Base-by-base conservation (phyloP, 2,329 filamentous ascomycete genomes). In the Nemania sp. region DNA sequence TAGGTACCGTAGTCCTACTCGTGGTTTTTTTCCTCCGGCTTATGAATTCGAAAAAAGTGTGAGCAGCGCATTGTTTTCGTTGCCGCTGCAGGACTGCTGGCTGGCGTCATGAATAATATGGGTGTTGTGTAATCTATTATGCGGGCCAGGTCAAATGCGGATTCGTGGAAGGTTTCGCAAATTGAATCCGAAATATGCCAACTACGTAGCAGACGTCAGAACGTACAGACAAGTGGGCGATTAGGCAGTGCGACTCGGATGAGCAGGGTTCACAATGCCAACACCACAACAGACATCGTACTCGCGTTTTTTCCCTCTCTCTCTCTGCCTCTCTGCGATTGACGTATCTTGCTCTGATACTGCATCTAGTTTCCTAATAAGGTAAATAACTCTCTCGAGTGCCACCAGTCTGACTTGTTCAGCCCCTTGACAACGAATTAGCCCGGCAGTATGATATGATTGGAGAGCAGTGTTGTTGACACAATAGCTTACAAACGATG, bases 201-300 rank as follows among this genome's bases (percentile, higher is more conserved):
- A 41, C 31, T 28, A 23, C 31, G n/a, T n/a, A n/a, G 7, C 37
- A 22, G 11, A 11, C 33, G 26, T 3, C 23, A 37, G 23, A 23
- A 8, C 36, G 23, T 28, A 42, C 28, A 31, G 31, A 28, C 39
- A 9, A 41, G 26, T 14, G 39, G 19, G 22, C 22, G 28, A 36
- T 33, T 52, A 48, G 48, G 34, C 37, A 46, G 39, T 48, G 43
- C 48, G 48, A 52, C 37, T 31, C 24, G 24, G 24, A 41, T 30
- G 33, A 41, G 48, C n/a, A n/a, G n/a, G n/a, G 44, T 52, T 47
- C 51, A 49, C 44, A 52, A 56, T 42, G 43, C 41, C 42, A 28
- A 43, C 15, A 26, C 43, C 30, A 26, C 43, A 44, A 43, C 49
- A 31, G 43, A 26, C 42, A 44, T 43, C 40, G 9, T 33, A n/a